Evolutionary conservation across 768 basidiomycete genomes (phyloP), one percentile per base, ranked within the genome.

Genomic region (Kwoniella shandongensis): DNA sequence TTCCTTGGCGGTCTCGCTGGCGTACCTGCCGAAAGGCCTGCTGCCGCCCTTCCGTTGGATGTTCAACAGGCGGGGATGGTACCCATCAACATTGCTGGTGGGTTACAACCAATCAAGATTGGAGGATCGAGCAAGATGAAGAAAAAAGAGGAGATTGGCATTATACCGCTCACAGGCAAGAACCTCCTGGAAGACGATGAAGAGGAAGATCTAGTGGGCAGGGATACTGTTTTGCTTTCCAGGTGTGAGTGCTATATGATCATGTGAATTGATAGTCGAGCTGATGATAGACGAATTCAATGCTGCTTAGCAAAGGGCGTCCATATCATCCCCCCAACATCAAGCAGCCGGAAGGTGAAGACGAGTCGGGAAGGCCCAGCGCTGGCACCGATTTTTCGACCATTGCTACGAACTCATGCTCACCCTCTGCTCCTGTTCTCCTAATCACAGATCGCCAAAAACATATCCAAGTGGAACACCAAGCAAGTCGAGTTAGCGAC

Each of bases 381-480:
- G 49, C 51, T 32, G 32, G 32, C 32, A 32, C 32, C 32, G 40
- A 45, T 35, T 45, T 35, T 22, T 44, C 7, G 13, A 5, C 46
- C 44, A 15, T 25, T 40, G 56, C 32, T 40, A 45, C 56, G 50
- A 41, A 39, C 35, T 41, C 35, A 48, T 32, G 39, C 40, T 51
- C 32, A 49, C 38, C 40, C 25, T 47, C 13, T 30, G 44, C 45
- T 49, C 46, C 39, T 18, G 23, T 27, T 26, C 41, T 44, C 17
- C n/a, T 45, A 25, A 40, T 35, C 44, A 54, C 72, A 96, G 90
- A 88, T 86, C 42, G 88, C 83, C 46, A 88, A 83, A 75, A 91
- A 92, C 69, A 97, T 99, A 72, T 86, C 83, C 69, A 97, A 98
- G 74, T 99, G 94, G 96, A 98, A 93, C 73, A 87, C 87, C 79